Conservation (phyloP, 768 basidiomycete species). For the Naganishia kalamii region DNA sequence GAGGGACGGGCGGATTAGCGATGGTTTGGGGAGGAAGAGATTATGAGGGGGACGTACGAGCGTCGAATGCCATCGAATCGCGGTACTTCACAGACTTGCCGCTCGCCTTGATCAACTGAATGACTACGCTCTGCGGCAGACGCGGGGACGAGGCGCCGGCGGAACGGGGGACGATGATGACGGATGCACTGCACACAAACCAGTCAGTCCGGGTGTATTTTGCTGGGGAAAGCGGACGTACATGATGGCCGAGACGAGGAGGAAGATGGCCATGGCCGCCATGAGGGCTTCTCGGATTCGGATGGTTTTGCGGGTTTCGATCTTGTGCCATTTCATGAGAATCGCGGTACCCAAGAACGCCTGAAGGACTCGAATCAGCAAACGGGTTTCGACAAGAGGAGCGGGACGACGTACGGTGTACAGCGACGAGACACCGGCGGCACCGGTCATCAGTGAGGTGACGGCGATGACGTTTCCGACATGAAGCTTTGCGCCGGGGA, state of each 20-base stretch:
- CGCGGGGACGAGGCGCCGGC: constrained; percentile 12
- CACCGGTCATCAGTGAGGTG: constrained; percentile 11
- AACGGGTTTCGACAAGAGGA: background rate
- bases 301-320: constrained; percentile 19
- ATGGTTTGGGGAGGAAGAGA: background rate
- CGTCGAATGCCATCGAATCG: constrained; percentile 17
- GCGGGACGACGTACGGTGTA: constrained; percentile 15
- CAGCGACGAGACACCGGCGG: constrained; percentile 17
- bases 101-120: background rate
- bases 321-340: constrained; percentile 14
- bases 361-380: background rate
- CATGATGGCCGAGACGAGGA: constrained; percentile 16
- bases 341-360: constrained; percentile 9
- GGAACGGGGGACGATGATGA: constrained; percentile 18
- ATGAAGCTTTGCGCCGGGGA: constrained; percentile 14
- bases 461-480: constrained; percentile 15
- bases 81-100: constrained; percentile 16
- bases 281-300: constrained; percentile 14
- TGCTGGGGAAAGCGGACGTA: background rate
- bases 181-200: background rate
- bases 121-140: background rate
- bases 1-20: background rate
- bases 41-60: background rate
- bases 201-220: background rate
- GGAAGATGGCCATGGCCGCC: background rate